These are phyloP conservation scores for Conoideocrella luteorostrata DNA, from an alignment of 2,329 filamentous ascomycete genomes.

Conservation along the genomic window DNA sequence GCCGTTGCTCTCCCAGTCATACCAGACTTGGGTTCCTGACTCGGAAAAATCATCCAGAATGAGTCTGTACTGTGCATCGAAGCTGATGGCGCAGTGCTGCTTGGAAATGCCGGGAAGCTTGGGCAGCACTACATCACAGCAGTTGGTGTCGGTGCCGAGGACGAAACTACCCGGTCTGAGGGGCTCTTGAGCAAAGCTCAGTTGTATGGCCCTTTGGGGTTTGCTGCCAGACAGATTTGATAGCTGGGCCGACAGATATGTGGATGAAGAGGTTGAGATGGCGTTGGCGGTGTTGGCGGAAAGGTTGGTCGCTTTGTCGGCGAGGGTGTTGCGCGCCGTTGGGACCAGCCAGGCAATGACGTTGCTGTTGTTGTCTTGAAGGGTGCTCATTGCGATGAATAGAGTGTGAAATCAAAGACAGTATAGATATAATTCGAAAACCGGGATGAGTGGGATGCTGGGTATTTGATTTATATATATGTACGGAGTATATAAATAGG, in stretches of 20 bases:
- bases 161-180: constrained; percentile 30
- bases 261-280: constrained; percentile 17
- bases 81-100: constrained; percentile 32
- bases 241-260: constrained; percentile 22
- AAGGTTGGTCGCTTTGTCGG: constrained; percentile 26
- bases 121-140: constrained; percentile 33
- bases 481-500: too few relatives aligned
- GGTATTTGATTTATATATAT: too few relatives aligned
- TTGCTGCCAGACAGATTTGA: constrained; percentile 16
- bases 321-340: constrained; percentile 25
- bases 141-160: constrained; percentile 29
- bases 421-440: background rate
- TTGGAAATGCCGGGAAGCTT: constrained; percentile 25
- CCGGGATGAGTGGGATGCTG: background rate
- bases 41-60: constrained; percentile 32
- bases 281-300: constrained; percentile 24
- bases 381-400: constrained; percentile 14
- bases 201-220: constrained; percentile 25
- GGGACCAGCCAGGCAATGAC: constrained; percentile 36
- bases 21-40: constrained; percentile 35
- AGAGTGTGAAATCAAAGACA: constrained; percentile 11
- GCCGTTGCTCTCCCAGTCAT: constrained; percentile 33
- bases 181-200: constrained; percentile 28
- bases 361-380: too few relatives aligned
- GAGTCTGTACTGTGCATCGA: constrained; percentile 31